Base-by-base conservation (phyloP, 768 basidiomycete genomes). In the Mycena vitilis region DNA sequence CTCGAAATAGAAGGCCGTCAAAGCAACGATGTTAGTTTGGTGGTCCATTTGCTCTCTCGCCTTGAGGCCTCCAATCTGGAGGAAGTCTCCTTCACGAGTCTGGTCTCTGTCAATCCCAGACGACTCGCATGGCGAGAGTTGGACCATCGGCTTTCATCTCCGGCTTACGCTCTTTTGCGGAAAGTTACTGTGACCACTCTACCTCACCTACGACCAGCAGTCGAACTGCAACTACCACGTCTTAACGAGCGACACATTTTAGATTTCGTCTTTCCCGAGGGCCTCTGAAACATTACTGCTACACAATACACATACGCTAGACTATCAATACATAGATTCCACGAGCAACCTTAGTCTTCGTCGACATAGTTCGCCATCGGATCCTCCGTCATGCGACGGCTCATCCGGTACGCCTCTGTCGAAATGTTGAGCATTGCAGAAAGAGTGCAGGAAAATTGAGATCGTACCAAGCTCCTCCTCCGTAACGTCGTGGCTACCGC, bases 311-410 rank as follows among this genome's bases (percentile, higher is more conserved):
- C 30, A 30, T 30, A 30, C 30, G 25, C 45, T 52, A 57, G 53
- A 70, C 59, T 68, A 70, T 20, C 37, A 65, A 66, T 71, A 73
- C 72, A 73, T 63, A 44, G 49, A 45, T 8, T 45, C 36, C 47
- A 54, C n/a, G 13, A 42, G 54, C 54, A 13, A 38, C 38, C 64
- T 63, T 61, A 80, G 30, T 76, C 76, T 6, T 87, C 71, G 77
- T 95, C 95, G 58, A 94, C 85, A 76, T 96, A 95, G 77, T 93
- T 94, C 47, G 93, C 93, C 95, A 98, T 98, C 5, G 95, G 95
- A 78, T 98, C 95, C 65, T 95, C 94, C 55, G 85, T 82, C 80
- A 90, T 88, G 1, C 88, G 86, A 59, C 88, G 87, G 71, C 86
- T 87, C 87, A 95, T 90, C 65, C 95, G 87, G 79, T 96, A 98